Conservation (phyloP, 2,329 filamentous ascomycete species). For the Epichloe elymi region DNA sequence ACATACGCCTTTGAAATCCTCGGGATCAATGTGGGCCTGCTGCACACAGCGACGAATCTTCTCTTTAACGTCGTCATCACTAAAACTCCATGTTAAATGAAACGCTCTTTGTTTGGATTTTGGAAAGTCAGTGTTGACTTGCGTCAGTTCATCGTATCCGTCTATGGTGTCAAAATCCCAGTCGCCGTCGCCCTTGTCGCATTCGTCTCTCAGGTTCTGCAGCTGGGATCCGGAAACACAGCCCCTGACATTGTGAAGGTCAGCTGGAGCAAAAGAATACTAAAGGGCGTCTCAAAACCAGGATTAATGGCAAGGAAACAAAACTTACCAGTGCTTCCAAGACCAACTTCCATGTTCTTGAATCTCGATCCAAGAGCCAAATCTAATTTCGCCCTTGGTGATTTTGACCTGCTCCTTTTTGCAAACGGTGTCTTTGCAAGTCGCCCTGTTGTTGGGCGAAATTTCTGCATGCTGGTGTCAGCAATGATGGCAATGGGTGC, state of each 20-base stretch:
- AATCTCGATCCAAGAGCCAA: constrained; percentile 59
- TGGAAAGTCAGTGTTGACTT: constrained; percentile 12
- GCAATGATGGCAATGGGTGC: neutral
- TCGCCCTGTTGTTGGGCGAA: constrained; percentile 57
- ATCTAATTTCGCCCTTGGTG: constrained; percentile 62
- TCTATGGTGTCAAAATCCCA: constrained; percentile 58
- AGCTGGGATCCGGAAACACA: constrained; percentile 73
- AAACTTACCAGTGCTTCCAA: constrained; percentile 78
- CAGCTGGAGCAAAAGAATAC: neutral
- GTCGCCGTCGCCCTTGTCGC: constrained; percentile 31
- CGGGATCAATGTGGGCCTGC: constrained; percentile 68
- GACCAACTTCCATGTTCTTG: constrained; percentile 49
- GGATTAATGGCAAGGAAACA: neutral
- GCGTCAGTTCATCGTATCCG: constrained; percentile 63
- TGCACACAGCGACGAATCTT: constrained; percentile 62
- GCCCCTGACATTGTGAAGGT: constrained; percentile 46
- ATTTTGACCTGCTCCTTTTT: constrained; percentile 60
- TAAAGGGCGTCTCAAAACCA: neutral
- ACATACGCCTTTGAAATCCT: constrained; percentile 81
- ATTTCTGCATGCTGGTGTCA: constrained; percentile 43
- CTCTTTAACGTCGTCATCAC: constrained; percentile 48
- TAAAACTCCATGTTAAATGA: constrained; percentile 14
- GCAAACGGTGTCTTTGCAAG: constrained; percentile 61
- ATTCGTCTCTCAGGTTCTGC: constrained; percentile 45
- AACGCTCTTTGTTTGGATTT: neutral